Evolutionary conservation across 192 early-diverging fungal genomes (phyloP), one percentile per base, ranked within the genome.

Genomic region (Backusella macrospora): DNA sequence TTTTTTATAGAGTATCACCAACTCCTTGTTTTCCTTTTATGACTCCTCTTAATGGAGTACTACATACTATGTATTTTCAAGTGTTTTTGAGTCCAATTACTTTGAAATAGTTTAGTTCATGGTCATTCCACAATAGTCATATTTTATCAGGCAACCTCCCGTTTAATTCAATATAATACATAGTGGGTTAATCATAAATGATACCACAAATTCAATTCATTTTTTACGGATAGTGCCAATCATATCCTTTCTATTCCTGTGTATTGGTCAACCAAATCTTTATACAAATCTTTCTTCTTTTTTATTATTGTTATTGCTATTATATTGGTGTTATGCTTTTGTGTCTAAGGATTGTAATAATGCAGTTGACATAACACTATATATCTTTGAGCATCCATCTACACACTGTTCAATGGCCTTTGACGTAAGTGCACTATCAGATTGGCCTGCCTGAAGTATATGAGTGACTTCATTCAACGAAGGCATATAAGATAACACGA

Each of bases 401-500:
- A 92, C 85, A 64, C 93, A 92, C 29, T 91, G 82, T 70, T 92
- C 90, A 26, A 94, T 76, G 23, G 87, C 90, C 90, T 90, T 76
- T 8, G 82, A 84, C 14, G 86, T 81, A 16, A 76, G 69, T 6
- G 81, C 73, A 18, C 74, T 71, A 8, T 83, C 84, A 0, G 86
- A 83, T 64, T 92, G 84, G 38, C 94, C 94, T 23, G 81, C 83
- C 72, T 93, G 91, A 44, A 96, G 70, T 15, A 95, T 81, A 77
- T 93, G 93, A 15, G 93, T 93, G 26, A 95, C 85, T 72, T 93
- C 85, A 63, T 92, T 92, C 72, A 92, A 68, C 4, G 90, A 91
- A 23, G 94, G 90, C 94, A 96, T 96, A 69, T 88, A 91, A 7
- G 90, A 86, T 38, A 96, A 68, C n/a, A 92, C 73, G 12, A 93